These are phyloP conservation scores for Calonectria honghensis DNA, from an alignment of 2,329 filamentous ascomycete species.

Conservation along the genomic window DNA sequence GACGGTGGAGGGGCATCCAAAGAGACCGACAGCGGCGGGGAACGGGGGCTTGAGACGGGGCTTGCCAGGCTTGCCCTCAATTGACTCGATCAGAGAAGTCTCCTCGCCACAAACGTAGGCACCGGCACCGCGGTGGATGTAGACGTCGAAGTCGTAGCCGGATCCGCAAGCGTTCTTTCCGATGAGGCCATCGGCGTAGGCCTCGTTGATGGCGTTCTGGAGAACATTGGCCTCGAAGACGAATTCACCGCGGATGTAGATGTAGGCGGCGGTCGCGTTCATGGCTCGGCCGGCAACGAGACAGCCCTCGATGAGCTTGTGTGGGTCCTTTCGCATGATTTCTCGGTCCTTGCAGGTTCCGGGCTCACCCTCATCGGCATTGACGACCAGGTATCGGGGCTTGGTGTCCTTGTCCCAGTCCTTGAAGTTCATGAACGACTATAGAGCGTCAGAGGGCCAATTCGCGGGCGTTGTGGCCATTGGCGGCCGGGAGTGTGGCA, in stretches of 20 bases:
- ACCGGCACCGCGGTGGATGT: constrained; percentile 95
- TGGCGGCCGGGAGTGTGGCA: constrained; percentile 32
- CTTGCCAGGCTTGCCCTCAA: constrained; percentile 99
- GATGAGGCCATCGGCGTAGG: constrained; percentile 94
- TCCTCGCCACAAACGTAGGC: constrained; percentile 99
- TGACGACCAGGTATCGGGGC: constrained; percentile 97
- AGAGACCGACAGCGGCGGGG: constrained; percentile 96
- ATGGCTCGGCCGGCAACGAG: constrained; percentile 96
- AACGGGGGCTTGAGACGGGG: constrained; percentile 99
- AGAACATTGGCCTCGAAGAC: constrained; percentile 95
- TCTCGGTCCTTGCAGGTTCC: constrained; percentile 99
- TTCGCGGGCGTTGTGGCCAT: constrained; percentile 46
- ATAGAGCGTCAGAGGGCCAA: constrained; percentile 49
- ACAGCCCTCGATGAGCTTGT: constrained; percentile 99
- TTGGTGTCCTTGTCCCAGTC: constrained; percentile 99
- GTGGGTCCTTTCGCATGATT: constrained; percentile 99
- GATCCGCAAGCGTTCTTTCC: constrained; percentile 98
- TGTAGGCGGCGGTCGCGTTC: constrained; percentile 99
- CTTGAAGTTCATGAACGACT: constrained; percentile 99
- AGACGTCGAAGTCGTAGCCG: constrained; percentile 98
- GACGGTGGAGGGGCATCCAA: constrained; percentile 97
- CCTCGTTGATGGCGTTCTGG: constrained; percentile 97
- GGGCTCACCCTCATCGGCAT: constrained; percentile 98
- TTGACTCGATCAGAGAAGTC: constrained; percentile 97
- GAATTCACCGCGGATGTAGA: constrained; percentile 99